phyloP scores from a whole-genome alignment of 2,329 filamentous ascomycete genomes.

The Neonectria punicea region DNA sequence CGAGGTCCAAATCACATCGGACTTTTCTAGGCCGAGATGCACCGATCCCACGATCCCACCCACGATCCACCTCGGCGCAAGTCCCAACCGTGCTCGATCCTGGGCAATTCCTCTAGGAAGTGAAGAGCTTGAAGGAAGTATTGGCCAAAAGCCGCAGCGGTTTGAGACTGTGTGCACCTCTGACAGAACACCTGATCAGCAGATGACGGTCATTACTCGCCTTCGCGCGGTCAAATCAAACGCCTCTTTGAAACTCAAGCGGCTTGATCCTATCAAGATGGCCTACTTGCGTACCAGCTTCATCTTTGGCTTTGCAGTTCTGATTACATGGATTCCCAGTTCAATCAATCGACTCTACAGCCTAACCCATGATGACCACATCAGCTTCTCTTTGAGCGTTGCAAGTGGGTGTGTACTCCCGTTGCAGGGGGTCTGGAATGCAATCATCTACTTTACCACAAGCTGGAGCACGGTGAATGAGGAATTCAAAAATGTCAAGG shows the following conservation, averaged over 20 bases:
- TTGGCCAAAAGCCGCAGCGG: conserved; percentile 31
- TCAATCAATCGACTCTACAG: conserved; percentile 79
- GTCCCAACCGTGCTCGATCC: conserved; percentile 35
- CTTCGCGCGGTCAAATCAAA: conserved; percentile 42
- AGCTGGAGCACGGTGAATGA: conserved; percentile 57
- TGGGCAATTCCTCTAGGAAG: conserved; percentile 36
- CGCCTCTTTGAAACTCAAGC: conserved; percentile 46
- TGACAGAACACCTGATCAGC: conserved; percentile 27
- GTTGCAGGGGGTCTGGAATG: conserved; percentile 84
- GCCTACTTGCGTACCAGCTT: conserved; percentile 70
- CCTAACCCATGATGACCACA: conserved; percentile 60
- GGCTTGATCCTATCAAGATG: conserved; percentile 65
- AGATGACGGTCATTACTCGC: conserved; percentile 31
- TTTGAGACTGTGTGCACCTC: conserved; percentile 47
- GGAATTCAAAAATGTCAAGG: conserved; percentile 35
- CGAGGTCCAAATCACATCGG: conserved; percentile 58
- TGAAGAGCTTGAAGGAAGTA: conserved; percentile 28
- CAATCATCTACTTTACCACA: conserved; percentile 78
- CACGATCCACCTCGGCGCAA: conserved; percentile 27
- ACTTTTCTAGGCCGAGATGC: conserved; percentile 30
- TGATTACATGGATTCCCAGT: conserved; percentile 72
- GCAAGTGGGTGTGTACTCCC: conserved; percentile 77
- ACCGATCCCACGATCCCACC: conserved; percentile 24
- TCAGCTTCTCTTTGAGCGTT: conserved; percentile 73
- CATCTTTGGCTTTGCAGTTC: conserved; percentile 67